Base-by-base conservation (phyloP, 148 eudicot genomes). In the Rhododendron griersonianum region DNA sequence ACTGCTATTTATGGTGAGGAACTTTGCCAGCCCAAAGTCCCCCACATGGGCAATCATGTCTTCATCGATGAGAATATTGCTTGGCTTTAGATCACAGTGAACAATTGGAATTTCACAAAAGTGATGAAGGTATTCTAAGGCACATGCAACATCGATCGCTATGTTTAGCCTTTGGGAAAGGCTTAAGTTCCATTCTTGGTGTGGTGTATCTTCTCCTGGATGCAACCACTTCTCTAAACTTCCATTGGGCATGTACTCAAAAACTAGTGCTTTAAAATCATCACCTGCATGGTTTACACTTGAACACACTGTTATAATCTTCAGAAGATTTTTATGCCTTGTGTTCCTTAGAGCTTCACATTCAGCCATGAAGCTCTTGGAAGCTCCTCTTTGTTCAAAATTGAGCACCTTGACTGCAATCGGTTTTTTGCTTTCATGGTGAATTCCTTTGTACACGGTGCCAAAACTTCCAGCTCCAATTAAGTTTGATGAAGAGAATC, bases 181-280 rank as follows among this genome's bases (percentile, higher is more conserved):
- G 35, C 16, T 3, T 0, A 83, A 83, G 11, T 30, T 48, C 47
- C 15, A 19, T 57, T 5, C 25, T 55, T 3, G 48, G 0, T 1
- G 10, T 39, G 14, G n/a, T 21, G 25, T 3, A 14, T 82, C 16
- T 50, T 55, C 41, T n/a, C 63, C n/a, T 0, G 13, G 47, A 19
- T 81, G 73, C 57, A 83, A 25, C 85, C 85, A 67, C 1, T 21
- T 63, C 4, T 83, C 85, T 18, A 83, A 45, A 41, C 85, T 67
- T n/a, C 85, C 85, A 44, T 67, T 83, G n/a, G 77, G 15, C 59
- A 65, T 83, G 35, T 16, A 83, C 76, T 39, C 37, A 1, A 67
- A 65, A 41, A 83, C 85, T 13, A 69, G 23, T 44, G 85, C 85
- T 67, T 83, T 83, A 25, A 83, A 83, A 21, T 83, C 78, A 2